phyloP scores from a whole-genome alignment of 2,329 filamentous ascomycete species.

The Colletotrichum simmondsii region DNA sequence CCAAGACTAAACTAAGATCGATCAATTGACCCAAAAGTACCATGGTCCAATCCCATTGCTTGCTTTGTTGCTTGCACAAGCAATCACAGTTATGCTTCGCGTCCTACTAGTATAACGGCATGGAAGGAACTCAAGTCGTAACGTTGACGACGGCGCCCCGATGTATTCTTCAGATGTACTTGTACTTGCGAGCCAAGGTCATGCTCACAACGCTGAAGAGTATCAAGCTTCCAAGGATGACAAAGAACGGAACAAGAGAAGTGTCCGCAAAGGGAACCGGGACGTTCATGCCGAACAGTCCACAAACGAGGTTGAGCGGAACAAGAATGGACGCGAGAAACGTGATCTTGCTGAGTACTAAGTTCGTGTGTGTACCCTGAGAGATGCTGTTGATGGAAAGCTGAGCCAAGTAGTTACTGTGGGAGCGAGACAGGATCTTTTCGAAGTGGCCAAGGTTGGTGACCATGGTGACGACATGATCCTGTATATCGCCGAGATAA shows the following conservation, averaged over 20 bases:
- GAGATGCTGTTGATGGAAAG: conserved; percentile 91
- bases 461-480: conserved; percentile 99
- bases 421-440: conserved; percentile 93
- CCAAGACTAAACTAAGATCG: neutral
- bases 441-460: conserved; percentile 95
- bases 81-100: neutral
- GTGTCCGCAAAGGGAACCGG: conserved; percentile 71
- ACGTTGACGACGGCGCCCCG: too few relatives aligned
- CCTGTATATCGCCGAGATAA: conserved; percentile 97
- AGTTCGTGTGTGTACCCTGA: conserved; percentile 88
- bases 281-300: conserved; percentile 91
- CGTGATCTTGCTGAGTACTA: conserved; percentile 93
- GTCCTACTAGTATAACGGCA: neutral
- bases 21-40: neutral
- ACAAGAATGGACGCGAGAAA: conserved; percentile 95
- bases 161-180: conserved; percentile 53
- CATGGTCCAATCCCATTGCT: neutral
- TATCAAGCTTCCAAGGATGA: conserved; percentile 64
- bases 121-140: neutral
- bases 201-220: conserved; percentile 61
- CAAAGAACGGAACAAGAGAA: conserved; percentile 65
- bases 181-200: conserved; percentile 54
- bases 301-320: conserved; percentile 91
- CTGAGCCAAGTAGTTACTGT: conserved; percentile 96
- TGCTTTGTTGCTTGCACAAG: neutral